phyloP scores from a whole-genome alignment of 768 basidiomycete genomes.

The Myochromella boudieri region DNA sequence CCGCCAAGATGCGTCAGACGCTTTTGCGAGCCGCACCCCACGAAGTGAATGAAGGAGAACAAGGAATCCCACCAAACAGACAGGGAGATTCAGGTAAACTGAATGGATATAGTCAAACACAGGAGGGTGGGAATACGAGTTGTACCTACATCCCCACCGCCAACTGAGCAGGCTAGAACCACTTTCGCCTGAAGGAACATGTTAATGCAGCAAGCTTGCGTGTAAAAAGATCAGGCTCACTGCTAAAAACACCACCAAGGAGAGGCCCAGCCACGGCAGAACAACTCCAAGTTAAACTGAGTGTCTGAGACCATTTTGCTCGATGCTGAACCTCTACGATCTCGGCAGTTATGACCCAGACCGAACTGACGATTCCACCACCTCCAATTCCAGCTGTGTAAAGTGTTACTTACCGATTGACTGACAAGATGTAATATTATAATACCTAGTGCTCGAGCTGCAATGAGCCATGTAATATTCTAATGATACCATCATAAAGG shows the following conservation, averaged over 20 bases:
- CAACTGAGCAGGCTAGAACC: constrained; percentile 49
- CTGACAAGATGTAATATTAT: not conserved
- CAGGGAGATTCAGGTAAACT: constrained; percentile 85
- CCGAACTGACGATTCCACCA: constrained; percentile 81
- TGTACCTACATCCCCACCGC: constrained; percentile 82
- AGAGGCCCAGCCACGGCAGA: constrained; percentile 83
- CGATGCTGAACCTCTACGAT: constrained; percentile 70
- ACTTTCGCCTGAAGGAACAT: constrained; percentile 26
- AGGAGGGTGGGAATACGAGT: constrained; percentile 11
- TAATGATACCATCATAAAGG: constrained; percentile 25
- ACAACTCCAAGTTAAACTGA: constrained; percentile 84
- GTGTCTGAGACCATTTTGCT: constrained; percentile 83
- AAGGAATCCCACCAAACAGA: constrained; percentile 60
- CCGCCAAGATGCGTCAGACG: constrained; percentile 55
- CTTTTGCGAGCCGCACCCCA: constrained; percentile 44
- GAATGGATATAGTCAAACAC: constrained; percentile 18
- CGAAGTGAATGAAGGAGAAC: constrained; percentile 64
- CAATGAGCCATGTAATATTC: constrained; percentile 64
- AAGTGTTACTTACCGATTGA: not conserved
- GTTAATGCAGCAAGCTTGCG: constrained; percentile 12
- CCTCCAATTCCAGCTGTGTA: constrained; percentile 73
- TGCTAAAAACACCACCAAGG: constrained; percentile 80
- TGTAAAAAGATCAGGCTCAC: constrained; percentile 37
- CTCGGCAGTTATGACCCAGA: constrained; percentile 87
- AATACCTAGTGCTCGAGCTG: constrained; percentile 53